Evolutionary conservation across 2,329 filamentous ascomycete genomes (phyloP).

Genomic region (Aspergillus pseudoterreus): DNA sequence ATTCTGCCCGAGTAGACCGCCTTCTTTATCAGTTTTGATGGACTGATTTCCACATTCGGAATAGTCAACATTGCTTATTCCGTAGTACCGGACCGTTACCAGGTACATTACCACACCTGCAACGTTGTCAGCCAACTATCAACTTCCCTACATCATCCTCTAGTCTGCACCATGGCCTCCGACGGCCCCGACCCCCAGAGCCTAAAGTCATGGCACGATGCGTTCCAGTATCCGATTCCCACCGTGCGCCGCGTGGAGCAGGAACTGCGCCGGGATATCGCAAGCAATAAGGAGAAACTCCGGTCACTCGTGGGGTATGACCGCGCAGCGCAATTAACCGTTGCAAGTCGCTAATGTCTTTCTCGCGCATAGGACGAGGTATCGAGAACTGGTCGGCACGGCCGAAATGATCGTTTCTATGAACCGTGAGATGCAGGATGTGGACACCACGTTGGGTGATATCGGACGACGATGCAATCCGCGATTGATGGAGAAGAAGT

Average conservation of each 20-base stretch:
- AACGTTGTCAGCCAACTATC: not conserved
- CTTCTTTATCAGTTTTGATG: not conserved
- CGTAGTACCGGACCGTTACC: too few species aligned
- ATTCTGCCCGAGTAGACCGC: not conserved
- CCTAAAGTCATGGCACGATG: constrained; percentile 63
- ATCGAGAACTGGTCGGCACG: constrained; percentile 85
- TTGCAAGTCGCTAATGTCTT: constrained; percentile 7
- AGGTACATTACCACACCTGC: not conserved
- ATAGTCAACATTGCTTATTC: too few species aligned
- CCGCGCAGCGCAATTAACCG: not conserved
- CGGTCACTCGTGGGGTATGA: constrained; percentile 62
- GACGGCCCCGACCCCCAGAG: constrained; percentile 55
- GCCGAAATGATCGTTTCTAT: constrained; percentile 92
- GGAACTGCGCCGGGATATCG: constrained; percentile 59
- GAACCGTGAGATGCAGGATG: constrained; percentile 70
- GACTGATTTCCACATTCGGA: too few species aligned
- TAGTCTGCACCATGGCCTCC: constrained; percentile 44
- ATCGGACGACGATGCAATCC: constrained; percentile 78
- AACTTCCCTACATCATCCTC: constrained; percentile 9
- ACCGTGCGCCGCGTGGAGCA: constrained; percentile 61
- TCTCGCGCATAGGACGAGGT: constrained; percentile 53
- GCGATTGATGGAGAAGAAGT: constrained; percentile 64
- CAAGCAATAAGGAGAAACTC: constrained; percentile 63
- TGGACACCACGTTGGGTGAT: constrained; percentile 66
- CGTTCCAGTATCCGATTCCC: constrained; percentile 63